These are phyloP conservation scores for Cryoendolithus antarcticus DNA, from an alignment of 2,329 filamentous ascomycete genomes.

Conservation along the genomic window DNA sequence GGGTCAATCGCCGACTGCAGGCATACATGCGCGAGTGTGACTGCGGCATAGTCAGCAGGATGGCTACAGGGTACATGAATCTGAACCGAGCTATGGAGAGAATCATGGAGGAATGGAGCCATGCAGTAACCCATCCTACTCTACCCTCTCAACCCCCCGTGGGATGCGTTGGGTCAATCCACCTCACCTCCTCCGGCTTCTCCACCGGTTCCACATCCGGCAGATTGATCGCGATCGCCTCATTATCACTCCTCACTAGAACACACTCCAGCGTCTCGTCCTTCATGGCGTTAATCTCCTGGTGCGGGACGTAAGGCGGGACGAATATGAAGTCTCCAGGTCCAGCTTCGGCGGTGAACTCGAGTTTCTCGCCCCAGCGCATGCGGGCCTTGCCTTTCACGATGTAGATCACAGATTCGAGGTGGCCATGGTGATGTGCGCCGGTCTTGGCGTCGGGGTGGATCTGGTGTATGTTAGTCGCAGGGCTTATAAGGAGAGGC, in stretches of 20 bases:
- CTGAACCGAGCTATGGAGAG: no score
- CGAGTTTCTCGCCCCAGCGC: constrained; percentile 33
- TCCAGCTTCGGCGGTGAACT: constrained; percentile 34
- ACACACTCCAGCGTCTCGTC: constrained; percentile 33
- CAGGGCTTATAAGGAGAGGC: no score
- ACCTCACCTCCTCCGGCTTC: constrained; percentile 31
- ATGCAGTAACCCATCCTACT: no score
- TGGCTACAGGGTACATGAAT: no score
- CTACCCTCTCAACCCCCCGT: no score
- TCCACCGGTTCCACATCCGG: constrained; percentile 32
- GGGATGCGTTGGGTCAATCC: constrained; percentile 33
- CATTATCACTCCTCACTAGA: constrained; percentile 30
- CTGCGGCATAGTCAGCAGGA: no score
- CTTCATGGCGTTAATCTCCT: constrained; percentile 33
- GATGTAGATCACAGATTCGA: constrained; percentile 36
- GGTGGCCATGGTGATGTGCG: constrained; percentile 33
- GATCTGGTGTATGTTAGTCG: constrained; percentile 13
- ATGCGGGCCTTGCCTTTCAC: constrained; percentile 33
- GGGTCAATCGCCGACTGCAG: no score
- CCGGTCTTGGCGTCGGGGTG: constrained; percentile 34
- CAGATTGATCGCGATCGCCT: constrained; percentile 33
- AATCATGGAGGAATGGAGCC: no score
- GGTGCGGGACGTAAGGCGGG: constrained; percentile 33
- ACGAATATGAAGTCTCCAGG: constrained; percentile 37
- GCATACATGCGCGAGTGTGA: no score